phyloP scores from a whole-genome alignment of 352 stramenopile genomes.

The Pythium dissotocum region DNA sequence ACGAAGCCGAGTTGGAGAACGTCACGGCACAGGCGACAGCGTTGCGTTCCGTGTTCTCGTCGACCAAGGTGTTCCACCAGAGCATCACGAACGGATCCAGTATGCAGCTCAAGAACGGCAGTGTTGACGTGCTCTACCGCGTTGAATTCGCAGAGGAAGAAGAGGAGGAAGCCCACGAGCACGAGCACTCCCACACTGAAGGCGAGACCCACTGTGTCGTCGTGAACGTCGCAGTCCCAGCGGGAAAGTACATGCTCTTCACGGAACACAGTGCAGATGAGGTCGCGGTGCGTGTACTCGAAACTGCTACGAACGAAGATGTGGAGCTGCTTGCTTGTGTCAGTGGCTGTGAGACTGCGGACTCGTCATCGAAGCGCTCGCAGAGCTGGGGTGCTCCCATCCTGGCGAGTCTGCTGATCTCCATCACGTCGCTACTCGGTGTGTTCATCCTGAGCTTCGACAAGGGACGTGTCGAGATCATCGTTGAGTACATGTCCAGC shows the following conservation, averaged over 20 bases:
- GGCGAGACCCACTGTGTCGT: constrained; percentile 19
- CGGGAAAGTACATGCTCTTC: constrained; percentile 29
- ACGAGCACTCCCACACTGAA: constrained; percentile 8
- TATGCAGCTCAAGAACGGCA: constrained; percentile 9
- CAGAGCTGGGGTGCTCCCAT: constrained; percentile 27
- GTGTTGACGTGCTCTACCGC: constrained; percentile 25
- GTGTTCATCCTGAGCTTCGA: constrained; percentile 31
- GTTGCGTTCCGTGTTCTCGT: constrained; percentile 1
- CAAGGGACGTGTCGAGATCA: constrained; percentile 23
- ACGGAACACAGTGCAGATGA: constrained; percentile 29
- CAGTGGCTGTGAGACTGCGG: constrained; percentile 9
- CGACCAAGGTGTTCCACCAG: constrained; percentile 5
- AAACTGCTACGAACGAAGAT: constrained; percentile 5
- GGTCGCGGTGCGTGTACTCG: constrained; percentile 8
- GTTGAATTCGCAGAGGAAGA: constrained; percentile 22
- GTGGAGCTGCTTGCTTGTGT: constrained; percentile 20
- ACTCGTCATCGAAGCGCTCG: background rate
- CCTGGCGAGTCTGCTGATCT: constrained; percentile 27
- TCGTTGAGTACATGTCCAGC: constrained; percentile 38
- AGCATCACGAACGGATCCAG: background rate
- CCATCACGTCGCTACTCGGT: constrained; percentile 31
- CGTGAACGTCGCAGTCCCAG: constrained; percentile 15
- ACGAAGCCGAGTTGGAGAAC: constrained; percentile 1
- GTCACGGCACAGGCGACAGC: background rate
- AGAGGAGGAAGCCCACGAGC: constrained; percentile 6